Evolutionary conservation across 768 basidiomycete genomes (phyloP).

Genomic region (Epithele typhae): DNA sequence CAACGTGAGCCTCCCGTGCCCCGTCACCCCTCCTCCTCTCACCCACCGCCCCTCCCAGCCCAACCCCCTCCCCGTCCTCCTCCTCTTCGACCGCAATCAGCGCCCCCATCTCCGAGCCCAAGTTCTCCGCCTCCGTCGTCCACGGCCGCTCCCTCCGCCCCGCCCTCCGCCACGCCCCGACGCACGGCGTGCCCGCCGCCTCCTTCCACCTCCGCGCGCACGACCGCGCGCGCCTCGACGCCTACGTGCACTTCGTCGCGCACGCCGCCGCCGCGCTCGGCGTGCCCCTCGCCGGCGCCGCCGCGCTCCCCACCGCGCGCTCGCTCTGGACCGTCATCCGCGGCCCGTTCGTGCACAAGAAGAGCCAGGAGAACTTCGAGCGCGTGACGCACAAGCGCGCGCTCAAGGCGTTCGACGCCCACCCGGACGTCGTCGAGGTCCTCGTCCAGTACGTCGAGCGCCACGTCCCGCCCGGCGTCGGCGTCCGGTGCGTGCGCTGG

Average conservation of each 20-base stretch:
- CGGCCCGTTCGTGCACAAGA: slow-evolving; percentile 89
- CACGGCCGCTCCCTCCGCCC: slow-evolving; percentile 57
- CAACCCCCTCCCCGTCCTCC: slow-evolving; percentile 1
- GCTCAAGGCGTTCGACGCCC: slow-evolving; percentile 89
- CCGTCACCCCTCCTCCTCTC: not conserved
- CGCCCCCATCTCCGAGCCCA: slow-evolving; percentile 26
- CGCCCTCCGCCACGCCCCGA: slow-evolving; percentile 53
- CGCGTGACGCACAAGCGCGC: slow-evolving; percentile 76
- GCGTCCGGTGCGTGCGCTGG: slow-evolving; percentile 79
- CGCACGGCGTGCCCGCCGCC: slow-evolving; percentile 74
- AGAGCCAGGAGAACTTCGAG: slow-evolving; percentile 94
- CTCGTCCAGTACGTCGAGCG: slow-evolving; percentile 77
- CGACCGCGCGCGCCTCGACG: slow-evolving; percentile 57
- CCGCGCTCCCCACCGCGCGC: slow-evolving; percentile 68
- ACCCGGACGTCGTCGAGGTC: slow-evolving; percentile 68
- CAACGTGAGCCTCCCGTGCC: not conserved
- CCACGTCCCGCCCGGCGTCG: slow-evolving; percentile 82
- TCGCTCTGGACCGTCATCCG: slow-evolving; percentile 82
- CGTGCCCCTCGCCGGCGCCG: slow-evolving; percentile 67
- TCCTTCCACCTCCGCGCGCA: slow-evolving; percentile 81
- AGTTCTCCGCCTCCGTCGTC: slow-evolving; percentile 49
- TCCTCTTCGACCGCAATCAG: not conserved
- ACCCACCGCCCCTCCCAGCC: not conserved
- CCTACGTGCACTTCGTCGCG: slow-evolving; percentile 79
- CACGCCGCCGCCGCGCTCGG: slow-evolving; percentile 85